Conservation (phyloP, 1,284 basidiomycete species). For the Leccinum fallax region DNA sequence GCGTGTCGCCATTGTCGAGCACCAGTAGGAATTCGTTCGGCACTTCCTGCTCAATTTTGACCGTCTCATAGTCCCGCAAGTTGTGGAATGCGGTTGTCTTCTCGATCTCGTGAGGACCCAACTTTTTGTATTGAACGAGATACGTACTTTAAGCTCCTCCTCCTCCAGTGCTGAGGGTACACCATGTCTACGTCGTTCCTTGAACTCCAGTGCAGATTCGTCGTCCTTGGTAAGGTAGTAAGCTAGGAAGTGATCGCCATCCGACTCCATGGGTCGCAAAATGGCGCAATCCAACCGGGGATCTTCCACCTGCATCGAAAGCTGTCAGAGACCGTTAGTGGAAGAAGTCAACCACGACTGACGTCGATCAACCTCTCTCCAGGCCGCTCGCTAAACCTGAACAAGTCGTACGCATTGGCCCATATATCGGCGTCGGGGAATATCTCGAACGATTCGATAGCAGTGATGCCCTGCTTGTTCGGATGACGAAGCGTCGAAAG, state of each 20-base stretch:
- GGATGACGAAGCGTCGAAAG: slow-evolving; percentile 71
- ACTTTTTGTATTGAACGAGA: background rate
- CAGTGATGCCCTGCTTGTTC: slow-evolving; percentile 75
- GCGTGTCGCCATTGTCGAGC: slow-evolving; percentile 61
- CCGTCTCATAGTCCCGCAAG: slow-evolving; percentile 80
- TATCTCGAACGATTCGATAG: slow-evolving; percentile 84
- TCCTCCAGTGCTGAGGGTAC: slow-evolving; percentile 50
- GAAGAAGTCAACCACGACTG: slow-evolving; percentile 21
- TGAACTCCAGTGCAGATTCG: slow-evolving; percentile 62
- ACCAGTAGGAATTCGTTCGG: slow-evolving; percentile 84
- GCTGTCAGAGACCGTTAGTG: slow-evolving; percentile 1
- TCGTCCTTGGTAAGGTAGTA: slow-evolving; percentile 87
- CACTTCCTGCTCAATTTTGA: slow-evolving; percentile 81
- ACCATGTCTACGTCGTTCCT: slow-evolving; percentile 46
- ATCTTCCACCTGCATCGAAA: slow-evolving; percentile 58
- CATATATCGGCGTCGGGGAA: slow-evolving; percentile 87
- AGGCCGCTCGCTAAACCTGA: slow-evolving; percentile 87
- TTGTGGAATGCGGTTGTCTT: slow-evolving; percentile 73
- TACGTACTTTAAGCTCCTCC: slow-evolving; percentile 50
- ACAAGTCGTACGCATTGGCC: slow-evolving; percentile 88
- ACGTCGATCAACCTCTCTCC: slow-evolving; percentile 73
- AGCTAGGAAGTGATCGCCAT: slow-evolving; percentile 86
- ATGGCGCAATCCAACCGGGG: slow-evolving; percentile 83
- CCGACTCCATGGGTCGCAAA: slow-evolving; percentile 82
- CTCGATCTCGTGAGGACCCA: background rate